Base-by-base conservation (phyloP, 2,329 filamentous ascomycete species). In the Volutella citrinella region DNA sequence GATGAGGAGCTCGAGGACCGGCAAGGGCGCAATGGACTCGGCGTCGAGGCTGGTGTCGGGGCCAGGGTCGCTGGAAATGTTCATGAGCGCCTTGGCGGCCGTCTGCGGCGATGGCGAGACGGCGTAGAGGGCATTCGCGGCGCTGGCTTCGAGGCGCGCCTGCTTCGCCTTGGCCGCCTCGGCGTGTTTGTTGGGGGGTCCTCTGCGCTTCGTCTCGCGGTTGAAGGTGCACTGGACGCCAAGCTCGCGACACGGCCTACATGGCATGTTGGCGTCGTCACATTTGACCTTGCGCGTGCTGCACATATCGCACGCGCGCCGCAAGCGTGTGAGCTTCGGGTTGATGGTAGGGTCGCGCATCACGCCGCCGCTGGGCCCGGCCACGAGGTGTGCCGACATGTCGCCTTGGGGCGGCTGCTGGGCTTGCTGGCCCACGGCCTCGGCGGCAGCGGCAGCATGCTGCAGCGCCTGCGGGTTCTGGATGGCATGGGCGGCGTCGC, bases 11-110 rank as follows among this genome's bases (percentile, higher is more conserved):
- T 83, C 74, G 32, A 90, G 65, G 10, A 82, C 78, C 7, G 77
- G 74, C 58, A 82, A 70, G 0, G 84, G 81, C 24, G 82, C 84
- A 42, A 90, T 88, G 3, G 76, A 69, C 54, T 90, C 85, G 29
- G 81, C 76, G 39, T 78, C 74, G 11, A 79, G 54, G n/a, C 61
- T 55, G 18, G 51, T 53, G 39, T 78, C 74, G 11, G 79, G 54
- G n/a, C 61, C 55, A 18, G 51, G 53, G n/a, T 58, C 56, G 3
- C 53, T 51, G 11, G 63, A 61, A 12, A 66, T 70, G 10, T 70
- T 67, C 41, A 74, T 64, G 17, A 76, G 56, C 1, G 70, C 61
- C 49, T 74, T 69, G 30, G 70, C 66, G 1, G 68, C 68, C 24
- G 63, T 67, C 42, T 73, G 70, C 6, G 69, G 65, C 11, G 64